Base-by-base conservation (phyloP, 208 protist species). In the Crithidia thermophila region DNA sequence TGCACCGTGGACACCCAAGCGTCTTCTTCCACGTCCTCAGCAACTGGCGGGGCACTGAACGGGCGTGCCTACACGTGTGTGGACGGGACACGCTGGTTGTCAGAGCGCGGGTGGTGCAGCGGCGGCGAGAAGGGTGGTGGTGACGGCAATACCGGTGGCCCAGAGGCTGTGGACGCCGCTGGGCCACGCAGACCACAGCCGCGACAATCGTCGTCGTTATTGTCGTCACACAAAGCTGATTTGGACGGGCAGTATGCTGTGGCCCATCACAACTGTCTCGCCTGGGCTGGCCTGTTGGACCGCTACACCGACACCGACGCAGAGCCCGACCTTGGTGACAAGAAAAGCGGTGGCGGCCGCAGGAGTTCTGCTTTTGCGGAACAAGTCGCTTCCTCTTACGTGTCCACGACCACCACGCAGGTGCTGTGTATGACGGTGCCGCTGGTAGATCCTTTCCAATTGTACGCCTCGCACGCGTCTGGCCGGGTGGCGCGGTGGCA, bases 181-280 rank as follows among this genome's bases (percentile, higher is more conserved):
- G n/a, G n/a, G n/a, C n/a, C n/a, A 50, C 5, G 4, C 11, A 14
- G 11, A 3, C 40, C 18, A 31, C 27, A 30, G 27, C 6, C 46
- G 23, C 7, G n/a, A 27, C 31, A 37, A 31, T 18, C 5, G 45
- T n/a, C 13, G 27, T 30, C 0, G 51, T 8, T 13, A 14, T 4
- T 18, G 37, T 9, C 4, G 13, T 14, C 3, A 3, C 42, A 59
- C 16, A 55, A 50, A 23, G n/a, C 20, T 59, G 31, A n/a, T n/a
- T n/a, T n/a, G n/a, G n/a, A n/a, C n/a, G n/a, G n/a, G n/a, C n/a
- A n/a, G n/a, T 21, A 37, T 2, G 67, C 27, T 5, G 47, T 67
- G 13, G 81, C 82, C 0, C 89, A 94, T 51, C 84, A 94, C 71
- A 81, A 87, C 59, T 94, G 90, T 50, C 59, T 95, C n/a, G 82